Percentiles rank a stretch among this genome's conserved stretches.
phyloP scores from a whole-genome alignment of 2,329 filamentous ascomycete genomes.

The Pseudogymnoascus sp. region DNA sequence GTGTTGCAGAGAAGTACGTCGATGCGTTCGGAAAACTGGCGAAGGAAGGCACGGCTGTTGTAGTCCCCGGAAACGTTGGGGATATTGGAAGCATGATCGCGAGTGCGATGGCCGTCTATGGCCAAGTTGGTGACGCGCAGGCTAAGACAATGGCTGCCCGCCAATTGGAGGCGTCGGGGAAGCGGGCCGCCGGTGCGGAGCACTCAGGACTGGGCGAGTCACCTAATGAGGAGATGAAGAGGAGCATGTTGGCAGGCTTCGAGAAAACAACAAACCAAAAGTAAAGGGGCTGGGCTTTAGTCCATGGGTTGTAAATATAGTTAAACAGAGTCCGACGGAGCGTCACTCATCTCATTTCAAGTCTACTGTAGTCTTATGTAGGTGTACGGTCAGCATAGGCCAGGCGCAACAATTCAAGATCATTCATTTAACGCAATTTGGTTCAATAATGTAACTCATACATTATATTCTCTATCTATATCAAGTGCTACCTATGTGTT shows the following conservation, averaged over 20 bases:
- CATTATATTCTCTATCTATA: neutral
- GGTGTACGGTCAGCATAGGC: neutral
- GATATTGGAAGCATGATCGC: conserved; percentile 97
- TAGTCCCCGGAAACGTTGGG: conserved; percentile 93
- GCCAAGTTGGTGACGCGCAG: conserved; percentile 81
- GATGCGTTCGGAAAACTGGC: conserved; percentile 89
- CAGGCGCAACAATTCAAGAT: neutral
- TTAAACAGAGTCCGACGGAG: neutral
- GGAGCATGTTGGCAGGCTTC: conserved; percentile 43
- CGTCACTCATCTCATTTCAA: conserved; percentile 8
- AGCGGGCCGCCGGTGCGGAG: conserved; percentile 25
- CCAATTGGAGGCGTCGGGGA: conserved; percentile 35
- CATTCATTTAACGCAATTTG: neutral
- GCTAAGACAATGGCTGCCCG: conserved; percentile 57
- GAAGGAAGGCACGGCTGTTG: conserved; percentile 89
- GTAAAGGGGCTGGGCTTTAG: conserved; percentile 12
- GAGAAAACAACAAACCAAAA: conserved; percentile 32
- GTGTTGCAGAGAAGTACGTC: conserved; percentile 95
- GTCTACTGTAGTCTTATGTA: conserved; percentile 10
- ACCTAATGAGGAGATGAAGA: conserved; percentile 37
- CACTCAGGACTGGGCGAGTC: conserved; percentile 22
- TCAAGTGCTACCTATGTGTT: conserved; percentile 5
- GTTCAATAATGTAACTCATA: neutral
- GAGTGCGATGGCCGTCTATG: conserved; percentile 89
- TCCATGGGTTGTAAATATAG: conserved; percentile 1